Base-by-base conservation (phyloP, 441 rosid genomes). In the Populus hybrid region DNA sequence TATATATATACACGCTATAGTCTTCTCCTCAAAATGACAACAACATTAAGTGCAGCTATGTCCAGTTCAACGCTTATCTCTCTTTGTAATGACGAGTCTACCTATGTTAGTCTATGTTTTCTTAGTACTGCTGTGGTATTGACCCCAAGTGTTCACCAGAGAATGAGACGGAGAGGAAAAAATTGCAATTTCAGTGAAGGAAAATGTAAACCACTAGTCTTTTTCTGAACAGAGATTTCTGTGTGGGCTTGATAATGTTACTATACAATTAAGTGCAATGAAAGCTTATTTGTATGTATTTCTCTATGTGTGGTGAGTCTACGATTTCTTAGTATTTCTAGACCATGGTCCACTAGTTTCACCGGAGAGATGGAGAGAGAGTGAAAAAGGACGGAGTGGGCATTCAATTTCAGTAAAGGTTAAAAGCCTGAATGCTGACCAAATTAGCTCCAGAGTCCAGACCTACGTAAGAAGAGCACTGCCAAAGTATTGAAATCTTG, bases 401-500 rank as follows among this genome's bases (percentile, higher is more conserved):
- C 14, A 54, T 1, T 24, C 1, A 28, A 10, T 59, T 28, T n/a
- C 28, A 61, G 72, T 38, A 21, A 42, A 35, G 61, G 5, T n/a
- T 40, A 38, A 30, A n/a, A 0, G 8, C 20, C 57, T 65, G 4
- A 67, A 32, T 71, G 26, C 65, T 63, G 23, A 3, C 7, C 57
- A 14, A 14, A 46, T 46, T 46, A 1, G 20, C 57, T 14, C 57
- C 20, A 46, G 57, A 14, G 57, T 46, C 57, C 57, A 46, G 32
- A 59, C 10, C 50, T n/a, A 20, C 8, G 10, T 6, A 42, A 28
- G 42, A 36, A 64, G 42, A 50, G 30, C 40, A 5, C 24, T 46
- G 70, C 68, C 28, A 34, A 67, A 36, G 65, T 10, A n/a, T 73
- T 54, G 11, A 79, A 74, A 57, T 57, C 28, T 76, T 76, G 77